A percentile compares a stretch with the other conserved stretches of the same genome.
Evolutionary conservation across 768 basidiomycete species (phyloP).

Genomic region (Chiua virens): DNA sequence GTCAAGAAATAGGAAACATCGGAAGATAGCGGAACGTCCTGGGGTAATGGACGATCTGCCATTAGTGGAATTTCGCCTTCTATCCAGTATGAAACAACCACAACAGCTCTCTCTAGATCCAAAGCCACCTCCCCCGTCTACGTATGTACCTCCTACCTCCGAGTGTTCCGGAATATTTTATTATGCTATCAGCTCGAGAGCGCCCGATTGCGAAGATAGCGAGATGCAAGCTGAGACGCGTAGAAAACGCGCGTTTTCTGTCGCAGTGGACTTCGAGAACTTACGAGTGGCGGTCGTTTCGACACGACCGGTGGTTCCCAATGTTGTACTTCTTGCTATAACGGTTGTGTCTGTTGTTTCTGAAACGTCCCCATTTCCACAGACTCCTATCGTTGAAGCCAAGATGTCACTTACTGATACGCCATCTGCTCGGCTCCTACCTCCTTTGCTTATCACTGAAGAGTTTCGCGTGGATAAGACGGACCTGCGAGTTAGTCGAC

Average conservation of each 20-base stretch:
- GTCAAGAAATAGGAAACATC: not conserved
- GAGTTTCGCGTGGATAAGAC: conserved; percentile 4
- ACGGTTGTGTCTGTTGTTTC: not conserved
- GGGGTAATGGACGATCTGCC: not conserved
- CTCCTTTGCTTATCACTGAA: conserved; percentile 26
- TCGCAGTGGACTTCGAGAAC: conserved; percentile 39
- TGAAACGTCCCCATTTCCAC: not conserved
- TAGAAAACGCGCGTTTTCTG: conserved; percentile 36
- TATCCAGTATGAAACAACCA: conserved; percentile 38
- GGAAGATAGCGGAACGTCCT: conserved; percentile 2
- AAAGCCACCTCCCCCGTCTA: conserved; percentile 35
- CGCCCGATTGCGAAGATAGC: conserved; percentile 52
- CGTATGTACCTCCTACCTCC: conserved; percentile 31
- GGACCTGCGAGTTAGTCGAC: not conserved
- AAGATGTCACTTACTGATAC: conserved; percentile 7
- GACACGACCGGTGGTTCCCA: conserved; percentile 14
- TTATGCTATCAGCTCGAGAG: conserved; percentile 38
- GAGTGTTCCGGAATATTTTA: not conserved
- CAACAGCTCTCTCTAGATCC: conserved; percentile 43
- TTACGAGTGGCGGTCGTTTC: conserved; percentile 21
- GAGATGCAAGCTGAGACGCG: conserved; percentile 44
- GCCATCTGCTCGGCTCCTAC: conserved; percentile 3
- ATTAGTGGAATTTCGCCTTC: conserved; percentile 46
- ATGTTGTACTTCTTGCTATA: conserved; percentile 12
- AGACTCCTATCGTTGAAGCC: conserved; percentile 10